Base-by-base conservation (phyloP, 1,139 yeast species). In the Pichia terricola region DNA sequence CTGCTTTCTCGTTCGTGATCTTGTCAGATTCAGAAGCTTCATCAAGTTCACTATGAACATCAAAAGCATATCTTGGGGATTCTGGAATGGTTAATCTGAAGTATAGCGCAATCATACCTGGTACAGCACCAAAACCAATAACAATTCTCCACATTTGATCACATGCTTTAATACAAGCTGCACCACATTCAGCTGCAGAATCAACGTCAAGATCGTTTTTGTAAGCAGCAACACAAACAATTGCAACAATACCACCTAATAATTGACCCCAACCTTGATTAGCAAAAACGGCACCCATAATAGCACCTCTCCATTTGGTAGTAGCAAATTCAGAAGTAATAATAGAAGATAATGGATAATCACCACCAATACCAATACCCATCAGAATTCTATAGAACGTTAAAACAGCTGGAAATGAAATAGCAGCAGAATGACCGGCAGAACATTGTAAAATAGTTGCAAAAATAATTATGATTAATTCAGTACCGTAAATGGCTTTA, bases 341-440 rank as follows among this genome's bases (percentile, higher is more conserved):
- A 64, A 85, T 82, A 37, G 97, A 91, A 38, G 97, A 88, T 67
- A 91, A 78, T 57, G 98, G 98, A 68, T 91, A 91, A 70, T 91
- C 98, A 75, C 97, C 98, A 71, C 98, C 98, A 59, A 91, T 91
- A 79, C 98, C 98, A 58, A 91, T 80, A 71, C 95, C 95, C 86
- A 81, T 81, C 50, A 84, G 60, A 53, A 85, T 79, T 76, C 95
- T 81, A 66, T 78, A 79, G 55, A 81, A 78, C n/a, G 80, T 67
- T 52, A 85, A 71, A 45, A 83, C 71, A 43, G 89, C 94, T 41
- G 77, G 77, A 58, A 85, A 82, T 62, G 72, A 73, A 51, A 85
- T 66, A 50, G 82, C 89, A 32, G 85, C 77, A 28, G 91, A 75
- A 6, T 64, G 54, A 57, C 94, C 94, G 45, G 81, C 54, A 50